phyloP scores from a whole-genome alignment of 164 flowering plant genomes.

The Vitis riparia region DNA sequence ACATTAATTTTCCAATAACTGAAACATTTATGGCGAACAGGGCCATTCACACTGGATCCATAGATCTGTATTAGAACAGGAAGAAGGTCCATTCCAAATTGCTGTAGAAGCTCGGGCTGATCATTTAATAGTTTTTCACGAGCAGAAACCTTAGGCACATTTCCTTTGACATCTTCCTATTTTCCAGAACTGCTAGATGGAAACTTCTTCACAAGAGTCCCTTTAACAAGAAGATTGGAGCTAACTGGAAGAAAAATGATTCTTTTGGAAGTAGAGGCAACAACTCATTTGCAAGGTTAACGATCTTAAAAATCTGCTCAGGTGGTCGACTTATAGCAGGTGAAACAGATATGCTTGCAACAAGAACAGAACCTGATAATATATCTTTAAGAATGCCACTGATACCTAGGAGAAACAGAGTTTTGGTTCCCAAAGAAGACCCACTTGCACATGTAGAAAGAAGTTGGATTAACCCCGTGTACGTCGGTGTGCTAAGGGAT shows the following conservation, averaged over 20 bases:
- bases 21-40: constrained; percentile 96
- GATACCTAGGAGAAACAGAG: constrained; percentile 88
- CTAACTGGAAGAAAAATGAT: constrained; percentile 76
- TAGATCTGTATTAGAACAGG: constrained; percentile 94
- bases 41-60: constrained; percentile 96
- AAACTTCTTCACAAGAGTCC: constrained; percentile 54
- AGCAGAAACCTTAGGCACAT: constrained; percentile 59
- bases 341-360: constrained; percentile 74
- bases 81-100: constrained; percentile 94
- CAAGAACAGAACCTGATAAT: constrained; percentile 76
- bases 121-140: constrained; percentile 78
- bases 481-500: constrained; percentile 86
- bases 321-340: constrained; percentile 94
- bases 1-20: constrained; percentile 93
- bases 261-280: constrained; percentile 94
- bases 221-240: constrained; percentile 62
- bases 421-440: constrained; percentile 82
- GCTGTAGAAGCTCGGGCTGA: constrained; percentile 94
- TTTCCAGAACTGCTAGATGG: constrained; percentile 54
- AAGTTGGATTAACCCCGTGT: constrained; percentile 94
- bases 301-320: constrained; percentile 98
- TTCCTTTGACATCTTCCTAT: constrained; percentile 67
- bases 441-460: constrained; percentile 97
- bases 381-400: constrained; percentile 96
- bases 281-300: constrained; percentile 97